Evolutionary conservation across 345 rosid species (phyloP), one percentile per base, ranked within the genome.

Genomic region (Eucalyptus pumila): DNA sequence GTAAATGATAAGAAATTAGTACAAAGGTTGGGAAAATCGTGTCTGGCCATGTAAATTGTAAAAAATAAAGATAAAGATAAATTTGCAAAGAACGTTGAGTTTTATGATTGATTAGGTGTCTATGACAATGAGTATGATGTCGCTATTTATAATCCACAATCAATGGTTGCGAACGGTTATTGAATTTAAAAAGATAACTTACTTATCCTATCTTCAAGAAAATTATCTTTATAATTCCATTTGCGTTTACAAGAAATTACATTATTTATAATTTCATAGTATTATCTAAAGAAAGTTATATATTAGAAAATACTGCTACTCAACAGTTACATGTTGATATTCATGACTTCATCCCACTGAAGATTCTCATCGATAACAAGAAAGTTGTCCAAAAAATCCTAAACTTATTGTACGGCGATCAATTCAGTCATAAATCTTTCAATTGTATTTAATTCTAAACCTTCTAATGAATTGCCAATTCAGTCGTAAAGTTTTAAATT

Each of bases 241-340:
- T n/a, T n/a, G 19, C 6, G 0, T 3, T 67, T 67, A 67, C 21
- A 67, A 67, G 40, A 67, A 67, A 23, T 67, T 32, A 32, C 5
- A 32, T 67, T 67, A 52, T 52, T 19, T 19, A 52, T 21, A 52
- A 52, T 52, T 21, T 52, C 58, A 52, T 8, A 52, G 58, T 67
- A 67, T 32, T 8, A 15, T 67, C 23, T 67, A 56, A 52, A 52
- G 4, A 19, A 51, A 51, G 23, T 51, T 51, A 51, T 21, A 56
- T 21, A 23, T 23, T 2, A 56, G 3, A 56, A 56, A 9, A 56
- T 56, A 27, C 2, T 0, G 0, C 69, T 26, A 27, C 32, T 60
- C 0, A 0, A 26, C 0, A 12, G 2, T 60, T 62, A 62, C 34
- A 26, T 32, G 0, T 67, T 4, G 40, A 30, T 67, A 4, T 67